Evolutionary conservation across 805 yeast species (phyloP).

Genomic region (Metschnikowia rubicola): DNA sequence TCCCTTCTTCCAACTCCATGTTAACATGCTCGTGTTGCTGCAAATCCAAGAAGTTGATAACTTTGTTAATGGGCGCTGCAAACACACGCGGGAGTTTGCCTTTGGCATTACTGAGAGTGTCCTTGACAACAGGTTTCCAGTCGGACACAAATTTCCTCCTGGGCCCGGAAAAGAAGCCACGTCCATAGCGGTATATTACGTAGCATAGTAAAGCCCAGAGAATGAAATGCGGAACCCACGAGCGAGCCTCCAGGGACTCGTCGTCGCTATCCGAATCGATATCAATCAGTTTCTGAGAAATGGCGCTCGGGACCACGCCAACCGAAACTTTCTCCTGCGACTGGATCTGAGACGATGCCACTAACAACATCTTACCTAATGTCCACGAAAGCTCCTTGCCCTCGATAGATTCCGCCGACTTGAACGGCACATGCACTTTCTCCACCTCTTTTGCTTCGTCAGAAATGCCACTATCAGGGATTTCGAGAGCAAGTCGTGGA

Average conservation of each 20-base stretch:
- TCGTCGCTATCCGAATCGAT: slow-evolving; percentile 21
- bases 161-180: not conserved
- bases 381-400: slow-evolving; percentile 96
- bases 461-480: slow-evolving; percentile 26
- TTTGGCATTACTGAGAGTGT: slow-evolving; percentile 6
- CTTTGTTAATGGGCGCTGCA: slow-evolving; percentile 21
- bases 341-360: slow-evolving; percentile 68
- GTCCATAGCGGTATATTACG: slow-evolving; percentile 10
- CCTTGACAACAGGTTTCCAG: slow-evolving; percentile 13
- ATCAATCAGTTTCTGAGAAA: slow-evolving; percentile 21
- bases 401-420: slow-evolving; percentile 73
- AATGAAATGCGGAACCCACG: slow-evolving; percentile 14
- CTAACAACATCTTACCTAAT: slow-evolving; percentile 77
- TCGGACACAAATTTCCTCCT: not conserved
- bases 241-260: slow-evolving; percentile 5
- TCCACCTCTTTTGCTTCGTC: slow-evolving; percentile 19
- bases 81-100: slow-evolving; percentile 16
- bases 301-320: slow-evolving; percentile 42
- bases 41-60: slow-evolving; percentile 19
- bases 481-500: slow-evolving; percentile 65
- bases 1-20: slow-evolving; percentile 34
- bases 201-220: slow-evolving; percentile 17
- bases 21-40: slow-evolving; percentile 21
- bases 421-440: slow-evolving; percentile 58
- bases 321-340: slow-evolving; percentile 17